Percentiles rank a stretch among this genome's conserved stretches.
phyloP scores from a whole-genome alignment of 192 early-diverging fungal genomes.

The Coemansia sp. region DNA sequence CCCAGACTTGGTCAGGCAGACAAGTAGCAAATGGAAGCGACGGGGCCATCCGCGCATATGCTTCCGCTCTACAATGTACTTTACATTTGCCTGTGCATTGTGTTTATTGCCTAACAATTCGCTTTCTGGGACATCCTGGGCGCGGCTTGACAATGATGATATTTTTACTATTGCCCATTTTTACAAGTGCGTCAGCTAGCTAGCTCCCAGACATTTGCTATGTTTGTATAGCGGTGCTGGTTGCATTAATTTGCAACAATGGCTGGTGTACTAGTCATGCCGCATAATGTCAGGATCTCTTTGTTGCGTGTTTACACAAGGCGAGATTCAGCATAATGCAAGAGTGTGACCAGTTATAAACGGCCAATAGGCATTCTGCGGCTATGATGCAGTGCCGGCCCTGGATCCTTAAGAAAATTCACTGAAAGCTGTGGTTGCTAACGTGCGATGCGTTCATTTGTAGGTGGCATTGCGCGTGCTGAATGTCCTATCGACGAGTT shows the following conservation, averaged over 20 bases:
- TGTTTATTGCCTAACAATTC: background rate
- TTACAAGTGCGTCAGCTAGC: background rate
- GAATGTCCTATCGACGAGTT: conserved; percentile 75
- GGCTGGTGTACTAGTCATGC: conserved; percentile 5
- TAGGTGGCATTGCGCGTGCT: conserved; percentile 68
- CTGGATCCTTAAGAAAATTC: background rate
- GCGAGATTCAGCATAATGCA: background rate
- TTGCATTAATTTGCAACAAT: conserved; percentile 24
- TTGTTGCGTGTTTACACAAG: background rate
- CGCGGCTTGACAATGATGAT: no score
- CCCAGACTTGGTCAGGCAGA: conserved; percentile 3
- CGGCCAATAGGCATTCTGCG: background rate
- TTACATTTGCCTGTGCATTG: background rate
- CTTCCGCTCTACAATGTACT: background rate
- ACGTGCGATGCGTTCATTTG: conserved; percentile 5
- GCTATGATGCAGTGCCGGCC: background rate
- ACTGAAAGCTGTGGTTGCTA: background rate
- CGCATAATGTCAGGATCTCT: conserved; percentile 1
- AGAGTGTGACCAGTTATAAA: background rate
- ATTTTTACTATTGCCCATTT: background rate
- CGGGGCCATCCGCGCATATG: background rate
- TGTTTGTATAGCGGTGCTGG: conserved; percentile 1
- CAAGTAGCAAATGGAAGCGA: background rate
- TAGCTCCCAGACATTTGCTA: background rate
- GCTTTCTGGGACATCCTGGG: background rate